Evolutionary conservation across 805 yeast genomes (phyloP).

Genomic region (Kluyveromyces lactis): DNA sequence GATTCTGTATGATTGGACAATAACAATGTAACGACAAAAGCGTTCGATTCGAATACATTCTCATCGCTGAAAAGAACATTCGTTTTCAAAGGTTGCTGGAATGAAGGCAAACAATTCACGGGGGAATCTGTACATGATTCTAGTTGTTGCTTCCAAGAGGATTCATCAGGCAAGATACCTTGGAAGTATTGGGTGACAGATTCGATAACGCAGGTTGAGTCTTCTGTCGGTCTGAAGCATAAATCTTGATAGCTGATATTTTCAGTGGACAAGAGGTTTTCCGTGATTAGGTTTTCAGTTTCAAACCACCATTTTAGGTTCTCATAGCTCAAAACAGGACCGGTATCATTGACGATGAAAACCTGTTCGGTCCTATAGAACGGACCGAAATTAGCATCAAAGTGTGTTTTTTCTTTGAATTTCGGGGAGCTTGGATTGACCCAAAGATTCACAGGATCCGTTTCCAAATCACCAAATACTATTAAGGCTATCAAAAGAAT

Average conservation of each 20-base stretch:
- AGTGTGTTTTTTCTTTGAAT: constrained; percentile 54
- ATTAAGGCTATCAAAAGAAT: constrained; percentile 45
- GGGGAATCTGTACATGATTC: constrained; percentile 66
- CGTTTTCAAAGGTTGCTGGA: constrained; percentile 81
- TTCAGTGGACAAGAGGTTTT: constrained; percentile 24
- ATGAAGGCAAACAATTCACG: constrained; percentile 80
- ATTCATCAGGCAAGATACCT: constrained; percentile 45
- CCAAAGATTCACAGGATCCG: constrained; percentile 81
- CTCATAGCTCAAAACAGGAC: constrained; percentile 61
- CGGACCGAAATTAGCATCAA: constrained; percentile 80
- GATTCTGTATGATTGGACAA: constrained; percentile 44
- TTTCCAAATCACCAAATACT: constrained; percentile 52
- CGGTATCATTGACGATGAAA: constrained; percentile 60
- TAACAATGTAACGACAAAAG: constrained; percentile 70
- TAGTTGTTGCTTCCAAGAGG: constrained; percentile 47
- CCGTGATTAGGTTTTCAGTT: constrained; percentile 51
- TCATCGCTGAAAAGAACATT: constrained; percentile 60
- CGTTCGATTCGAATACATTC: constrained; percentile 51
- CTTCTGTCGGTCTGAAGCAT: constrained; percentile 79
- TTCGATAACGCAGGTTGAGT: constrained; percentile 67
- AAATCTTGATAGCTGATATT: constrained; percentile 45
- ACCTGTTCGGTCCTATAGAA: constrained; percentile 85
- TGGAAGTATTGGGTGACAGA: constrained; percentile 83
- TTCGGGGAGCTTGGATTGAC: constrained; percentile 74
- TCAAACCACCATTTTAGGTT: constrained; percentile 82